Conservation (phyloP, 495 filamentous ascomycete species). For the Penicillium ucsense region DNA sequence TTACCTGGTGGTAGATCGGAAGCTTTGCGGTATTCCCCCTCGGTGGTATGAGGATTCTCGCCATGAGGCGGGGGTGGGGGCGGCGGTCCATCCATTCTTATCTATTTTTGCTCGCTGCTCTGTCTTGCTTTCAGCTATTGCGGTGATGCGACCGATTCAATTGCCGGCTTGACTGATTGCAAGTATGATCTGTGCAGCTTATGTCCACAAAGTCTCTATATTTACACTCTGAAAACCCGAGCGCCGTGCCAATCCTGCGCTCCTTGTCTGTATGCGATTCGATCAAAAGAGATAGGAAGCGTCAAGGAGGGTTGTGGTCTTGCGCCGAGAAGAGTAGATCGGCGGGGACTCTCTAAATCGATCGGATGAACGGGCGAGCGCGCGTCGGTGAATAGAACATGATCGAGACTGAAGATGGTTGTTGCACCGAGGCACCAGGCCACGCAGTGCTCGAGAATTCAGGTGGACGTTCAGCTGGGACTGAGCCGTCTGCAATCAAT, state of each 20-base stretch:
- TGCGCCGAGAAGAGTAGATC: too few relatives aligned
- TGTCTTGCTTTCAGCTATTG: neutral
- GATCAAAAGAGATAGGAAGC: too few relatives aligned
- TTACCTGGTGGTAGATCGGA: constrained; percentile 66
- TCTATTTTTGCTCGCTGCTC: neutral
- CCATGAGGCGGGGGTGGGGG: constrained; percentile 60
- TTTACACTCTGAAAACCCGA: neutral
- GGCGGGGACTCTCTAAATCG: constrained; percentile 3
- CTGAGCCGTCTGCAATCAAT: too few relatives aligned
- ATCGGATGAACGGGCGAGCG: constrained; percentile 12
- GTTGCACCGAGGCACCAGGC: constrained; percentile 30
- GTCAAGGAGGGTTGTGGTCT: too few relatives aligned
- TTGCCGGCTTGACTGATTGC: neutral
- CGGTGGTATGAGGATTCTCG: constrained; percentile 46
- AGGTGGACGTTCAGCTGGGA: neutral
- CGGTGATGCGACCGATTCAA: neutral
- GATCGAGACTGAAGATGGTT: constrained; percentile 12
- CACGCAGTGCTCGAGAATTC: constrained; percentile 25
- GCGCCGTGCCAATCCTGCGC: neutral
- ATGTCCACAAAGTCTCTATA: neutral
- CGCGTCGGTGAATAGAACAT: constrained; percentile 24
- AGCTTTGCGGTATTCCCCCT: constrained; percentile 39
- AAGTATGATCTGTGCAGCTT: neutral
- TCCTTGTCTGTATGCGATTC: too few relatives aligned
- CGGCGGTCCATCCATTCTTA: constrained; percentile 42